Evolutionary conservation across 805 yeast genomes (phyloP).

Genomic region (Ogataea trehalophila): DNA sequence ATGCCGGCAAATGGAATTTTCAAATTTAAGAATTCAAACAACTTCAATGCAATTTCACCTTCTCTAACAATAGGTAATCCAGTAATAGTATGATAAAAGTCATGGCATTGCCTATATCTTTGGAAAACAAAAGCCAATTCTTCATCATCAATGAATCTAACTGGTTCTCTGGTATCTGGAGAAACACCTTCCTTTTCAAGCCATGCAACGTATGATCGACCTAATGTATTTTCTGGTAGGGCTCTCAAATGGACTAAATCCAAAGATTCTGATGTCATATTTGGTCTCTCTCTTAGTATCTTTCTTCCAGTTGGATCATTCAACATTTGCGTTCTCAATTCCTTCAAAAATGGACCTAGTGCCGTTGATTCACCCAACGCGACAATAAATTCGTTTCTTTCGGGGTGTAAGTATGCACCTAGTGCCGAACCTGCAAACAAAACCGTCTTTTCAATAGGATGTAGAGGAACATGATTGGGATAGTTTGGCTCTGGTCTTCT

Average conservation of each 20-base stretch:
- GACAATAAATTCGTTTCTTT: slow-evolving; percentile 67
- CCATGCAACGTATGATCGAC: slow-evolving; percentile 78
- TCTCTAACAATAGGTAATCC: slow-evolving; percentile 88
- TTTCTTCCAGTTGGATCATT: slow-evolving; percentile 70
- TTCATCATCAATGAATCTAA: slow-evolving; percentile 80
- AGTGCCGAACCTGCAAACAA: slow-evolving; percentile 70
- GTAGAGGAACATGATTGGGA: slow-evolving; percentile 77
- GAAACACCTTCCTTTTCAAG: slow-evolving; percentile 81
- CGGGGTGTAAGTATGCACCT: slow-evolving; percentile 75
- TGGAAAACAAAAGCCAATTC: slow-evolving; percentile 91
- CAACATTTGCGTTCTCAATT: slow-evolving; percentile 70
- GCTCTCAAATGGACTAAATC: slow-evolving; percentile 54
- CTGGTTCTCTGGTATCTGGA: slow-evolving; percentile 90
- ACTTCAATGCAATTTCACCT: slow-evolving; percentile 94
- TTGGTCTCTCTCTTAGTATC: slow-evolving; percentile 73
- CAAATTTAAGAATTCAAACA: slow-evolving; percentile 85
- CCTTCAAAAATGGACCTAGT: slow-evolving; percentile 55
- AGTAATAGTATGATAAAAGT: slow-evolving; percentile 89
- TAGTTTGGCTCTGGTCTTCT: slow-evolving; percentile 44
- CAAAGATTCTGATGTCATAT: slow-evolving; percentile 70
- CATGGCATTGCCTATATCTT: slow-evolving; percentile 94
- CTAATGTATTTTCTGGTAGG: slow-evolving; percentile 68
- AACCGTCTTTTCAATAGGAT: slow-evolving; percentile 52
- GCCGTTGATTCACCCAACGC: slow-evolving; percentile 92
- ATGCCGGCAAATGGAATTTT: slow-evolving; percentile 95